Base-by-base conservation (phyloP, 2,329 filamentous ascomycete species). In the Aspergillus sergii region DNA sequence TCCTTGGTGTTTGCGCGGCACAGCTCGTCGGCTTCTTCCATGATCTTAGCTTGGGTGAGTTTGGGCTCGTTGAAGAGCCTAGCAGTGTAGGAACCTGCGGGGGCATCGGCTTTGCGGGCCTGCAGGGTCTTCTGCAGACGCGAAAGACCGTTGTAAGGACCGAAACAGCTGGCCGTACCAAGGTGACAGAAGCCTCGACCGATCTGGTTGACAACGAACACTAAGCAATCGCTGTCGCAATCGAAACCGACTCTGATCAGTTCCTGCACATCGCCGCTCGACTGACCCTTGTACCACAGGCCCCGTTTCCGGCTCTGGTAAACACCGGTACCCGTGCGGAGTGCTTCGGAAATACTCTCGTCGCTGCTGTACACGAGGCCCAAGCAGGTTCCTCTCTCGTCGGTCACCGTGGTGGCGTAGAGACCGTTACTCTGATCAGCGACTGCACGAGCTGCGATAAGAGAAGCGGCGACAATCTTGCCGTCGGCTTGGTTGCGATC, bases 261-360 rank as follows among this genome's bases (percentile, higher is more conserved):
- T 77, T 97, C 89, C 78, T 99, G 95, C 14, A 92, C 92, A 76
- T 98, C 94, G 16, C 95, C 95, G 59, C 94, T 98, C 10, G 91
- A 95, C 58, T 94, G 92, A 7, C 95, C 95, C 82, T 99, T 99
- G 79, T 96, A 91, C 95, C 95, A 99, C 32, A 99, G 80, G 0
- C 95, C 95, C 51, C 95, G 88, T 83, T 97, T 98, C 58, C 95
- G 87, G 81, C 94, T 98, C 80, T 97, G 93, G 77, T 99, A 99
- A 43, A 98, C 94, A 36, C 95, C 94, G 14, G 86, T 84, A 23
- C 89, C 89, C 9, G 93, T 96, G 72, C 87, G 88, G 64, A 99
- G 76, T 43, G 94, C 94, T 80, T 96, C 94, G 10, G 88, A 84
- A 39, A 99, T 88, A 75, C 94, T 98, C 78, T 96, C 92, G 66